Evolutionary conservation across 345 rosid species (phyloP).

Genomic region (Aquilaria sinensis): DNA sequence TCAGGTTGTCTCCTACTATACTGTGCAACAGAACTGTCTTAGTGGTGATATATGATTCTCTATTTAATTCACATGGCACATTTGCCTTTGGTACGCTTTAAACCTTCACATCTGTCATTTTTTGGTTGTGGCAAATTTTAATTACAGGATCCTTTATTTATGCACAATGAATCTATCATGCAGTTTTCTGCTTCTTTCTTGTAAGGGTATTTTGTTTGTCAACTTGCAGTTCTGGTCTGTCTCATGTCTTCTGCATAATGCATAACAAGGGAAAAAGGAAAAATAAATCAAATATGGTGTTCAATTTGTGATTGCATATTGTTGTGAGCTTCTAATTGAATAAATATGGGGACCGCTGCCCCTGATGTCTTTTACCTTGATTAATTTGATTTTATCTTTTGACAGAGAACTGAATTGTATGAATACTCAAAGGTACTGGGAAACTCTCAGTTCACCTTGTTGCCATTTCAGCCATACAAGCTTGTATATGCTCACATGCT

Average conservation of each 20-base stretch:
- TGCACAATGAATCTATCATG: no score
- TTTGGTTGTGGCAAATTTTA: no score
- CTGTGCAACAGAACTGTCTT: not conserved
- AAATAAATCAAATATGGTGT: no score
- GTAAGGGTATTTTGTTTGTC: no score
- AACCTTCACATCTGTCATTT: no score
- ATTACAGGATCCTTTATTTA: no score
- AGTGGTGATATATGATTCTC: not conserved
- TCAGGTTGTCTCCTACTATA: slow-evolving; percentile 43
- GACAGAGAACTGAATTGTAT: slow-evolving; percentile 95
- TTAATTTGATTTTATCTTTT: slow-evolving; percentile 9
- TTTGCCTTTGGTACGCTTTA: no score
- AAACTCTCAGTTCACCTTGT: slow-evolving; percentile 84
- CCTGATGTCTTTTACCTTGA: slow-evolving; percentile 1
- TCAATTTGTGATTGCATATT: not conserved
- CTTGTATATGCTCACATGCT: slow-evolving; percentile 95
- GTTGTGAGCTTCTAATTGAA: not conserved
- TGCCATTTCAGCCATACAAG: slow-evolving; percentile 94
- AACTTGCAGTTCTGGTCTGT: no score
- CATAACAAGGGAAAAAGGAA: no score
- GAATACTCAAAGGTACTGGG: slow-evolving; percentile 96
- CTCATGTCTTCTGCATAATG: no score
- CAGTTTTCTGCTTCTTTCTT: no score
- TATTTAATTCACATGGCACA: slow-evolving; percentile 1
- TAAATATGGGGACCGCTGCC: not conserved